phyloP scores from a whole-genome alignment of 1,284 basidiomycete genomes.

The Naganishia liquefaciens region DNA sequence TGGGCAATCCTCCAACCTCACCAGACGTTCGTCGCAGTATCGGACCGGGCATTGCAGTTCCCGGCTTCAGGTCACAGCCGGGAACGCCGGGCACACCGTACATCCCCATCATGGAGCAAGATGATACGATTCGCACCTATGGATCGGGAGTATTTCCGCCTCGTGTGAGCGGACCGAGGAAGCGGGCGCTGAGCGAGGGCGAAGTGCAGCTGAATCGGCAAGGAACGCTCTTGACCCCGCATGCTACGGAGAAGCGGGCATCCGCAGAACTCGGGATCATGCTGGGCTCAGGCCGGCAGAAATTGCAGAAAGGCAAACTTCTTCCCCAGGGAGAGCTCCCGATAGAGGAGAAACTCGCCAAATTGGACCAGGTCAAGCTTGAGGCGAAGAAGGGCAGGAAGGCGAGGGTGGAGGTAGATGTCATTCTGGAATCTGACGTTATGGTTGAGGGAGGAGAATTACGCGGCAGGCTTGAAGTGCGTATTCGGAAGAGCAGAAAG shows the following conservation, averaged over 20 bases:
- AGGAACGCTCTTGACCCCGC: conserved; percentile 51
- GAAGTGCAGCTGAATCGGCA: conserved; percentile 48
- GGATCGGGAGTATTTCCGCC: conserved; percentile 30
- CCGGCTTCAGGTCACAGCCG: conserved; percentile 13
- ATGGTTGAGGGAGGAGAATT: conserved; percentile 80
- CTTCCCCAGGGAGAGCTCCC: conserved; percentile 39
- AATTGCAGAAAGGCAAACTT: conserved; percentile 43
- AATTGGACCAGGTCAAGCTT: conserved; percentile 46
- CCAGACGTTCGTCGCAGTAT: conserved; percentile 8
- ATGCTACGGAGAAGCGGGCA: conserved; percentile 44
- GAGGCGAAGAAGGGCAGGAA: conserved; percentile 66
- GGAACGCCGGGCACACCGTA: conserved; percentile 24
- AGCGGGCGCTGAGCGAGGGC: conserved; percentile 46
- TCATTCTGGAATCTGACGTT: conserved; percentile 72
- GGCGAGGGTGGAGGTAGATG: conserved; percentile 80
- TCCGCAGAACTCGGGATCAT: conserved; percentile 50
- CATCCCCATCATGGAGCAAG: conserved; percentile 9
- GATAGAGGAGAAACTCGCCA: conserved; percentile 36
- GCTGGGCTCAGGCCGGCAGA: conserved; percentile 44
- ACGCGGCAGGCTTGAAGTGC: conserved; percentile 71
- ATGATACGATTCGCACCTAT: conserved; percentile 15
- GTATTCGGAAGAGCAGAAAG: conserved; percentile 64
- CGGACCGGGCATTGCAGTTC: conserved; percentile 23
- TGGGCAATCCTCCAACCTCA: not conserved
- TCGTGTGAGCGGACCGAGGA: conserved; percentile 28